Percentiles rank a stretch among this genome's conserved stretches.
Evolutionary conservation across 2,329 filamentous ascomycete species (phyloP).

Genomic region (Trichocomaceae sp.): DNA sequence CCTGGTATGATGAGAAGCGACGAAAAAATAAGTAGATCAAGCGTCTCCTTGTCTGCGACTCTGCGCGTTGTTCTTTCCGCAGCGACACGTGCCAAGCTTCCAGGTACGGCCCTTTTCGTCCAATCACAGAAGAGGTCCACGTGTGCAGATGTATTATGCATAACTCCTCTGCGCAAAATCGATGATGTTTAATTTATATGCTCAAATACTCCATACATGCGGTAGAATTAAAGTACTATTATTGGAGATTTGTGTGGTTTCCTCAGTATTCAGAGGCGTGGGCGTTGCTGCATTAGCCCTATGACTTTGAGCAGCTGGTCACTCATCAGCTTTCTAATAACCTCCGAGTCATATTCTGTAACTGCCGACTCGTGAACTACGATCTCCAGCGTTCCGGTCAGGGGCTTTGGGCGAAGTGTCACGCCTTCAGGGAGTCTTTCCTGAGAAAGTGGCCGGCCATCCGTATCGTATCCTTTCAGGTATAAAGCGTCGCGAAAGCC

Average conservation of each 20-base stretch:
- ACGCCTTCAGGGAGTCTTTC: slow-evolving; percentile 1
- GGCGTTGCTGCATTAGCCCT: background rate
- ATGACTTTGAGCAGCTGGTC: background rate
- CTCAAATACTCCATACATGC: background rate
- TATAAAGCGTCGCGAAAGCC: slow-evolving; percentile 43
- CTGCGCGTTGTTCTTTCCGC: background rate
- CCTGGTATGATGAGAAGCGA: background rate
- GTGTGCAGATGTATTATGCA: background rate
- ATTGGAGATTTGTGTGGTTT: background rate
- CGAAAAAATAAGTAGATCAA: background rate
- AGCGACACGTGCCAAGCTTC: slow-evolving; percentile 6
- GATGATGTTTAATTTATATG: background rate
- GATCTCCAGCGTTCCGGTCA: slow-evolving; percentile 36
- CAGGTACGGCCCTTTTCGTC: background rate
- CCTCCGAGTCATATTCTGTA: background rate
- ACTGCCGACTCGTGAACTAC: slow-evolving; percentile 11
- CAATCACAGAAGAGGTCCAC: background rate
- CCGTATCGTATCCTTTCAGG: slow-evolving; percentile 39
- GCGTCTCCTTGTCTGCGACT: background rate
- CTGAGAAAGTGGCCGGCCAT: slow-evolving; percentile 21
- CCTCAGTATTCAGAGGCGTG: background rate
- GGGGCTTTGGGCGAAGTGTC: background rate
- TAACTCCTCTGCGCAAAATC: background rate
- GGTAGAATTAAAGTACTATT: too few relatives aligned
- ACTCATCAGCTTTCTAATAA: background rate